These are phyloP conservation scores for Medicago ruthenica DNA, from an alignment of 306 rosid species.

Conservation along the genomic window DNA sequence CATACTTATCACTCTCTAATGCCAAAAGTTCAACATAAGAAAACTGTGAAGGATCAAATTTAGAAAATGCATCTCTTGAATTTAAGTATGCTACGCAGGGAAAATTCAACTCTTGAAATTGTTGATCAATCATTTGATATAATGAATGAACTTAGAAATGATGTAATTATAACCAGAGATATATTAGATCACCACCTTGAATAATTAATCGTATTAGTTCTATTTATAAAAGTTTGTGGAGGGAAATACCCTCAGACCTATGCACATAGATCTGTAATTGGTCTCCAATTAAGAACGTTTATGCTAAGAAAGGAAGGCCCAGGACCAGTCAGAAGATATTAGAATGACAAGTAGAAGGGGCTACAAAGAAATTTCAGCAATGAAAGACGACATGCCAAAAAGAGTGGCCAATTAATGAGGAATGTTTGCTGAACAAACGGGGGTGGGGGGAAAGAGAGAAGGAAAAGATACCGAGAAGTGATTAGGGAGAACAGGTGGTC, in stretches of 20 bases:
- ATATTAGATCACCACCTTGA: too few species aligned
- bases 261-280: background rate
- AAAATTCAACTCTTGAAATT: background rate
- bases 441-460: background rate
- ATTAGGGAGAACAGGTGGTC: conserved; percentile 10
- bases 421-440: background rate
- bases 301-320: conserved; percentile 18
- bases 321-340: background rate
- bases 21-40: background rate
- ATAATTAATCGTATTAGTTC: too few species aligned
- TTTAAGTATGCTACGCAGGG: background rate
- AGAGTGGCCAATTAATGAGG: conserved; percentile 1
- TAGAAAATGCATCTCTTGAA: background rate
- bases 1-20: background rate
- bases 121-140: background rate
- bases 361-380: conserved; percentile 1
- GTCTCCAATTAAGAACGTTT: background rate
- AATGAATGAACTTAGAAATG: background rate
- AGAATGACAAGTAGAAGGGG: background rate
- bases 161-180: background rate
- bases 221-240: background rate
- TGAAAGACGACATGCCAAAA: conserved; percentile 2
- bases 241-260: background rate
- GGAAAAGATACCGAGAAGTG: background rate
- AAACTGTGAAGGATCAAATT: background rate